Evolutionary conservation across 768 basidiomycete species (phyloP), one percentile per base, ranked within the genome.

Genomic region (Boletus speciosus): DNA sequence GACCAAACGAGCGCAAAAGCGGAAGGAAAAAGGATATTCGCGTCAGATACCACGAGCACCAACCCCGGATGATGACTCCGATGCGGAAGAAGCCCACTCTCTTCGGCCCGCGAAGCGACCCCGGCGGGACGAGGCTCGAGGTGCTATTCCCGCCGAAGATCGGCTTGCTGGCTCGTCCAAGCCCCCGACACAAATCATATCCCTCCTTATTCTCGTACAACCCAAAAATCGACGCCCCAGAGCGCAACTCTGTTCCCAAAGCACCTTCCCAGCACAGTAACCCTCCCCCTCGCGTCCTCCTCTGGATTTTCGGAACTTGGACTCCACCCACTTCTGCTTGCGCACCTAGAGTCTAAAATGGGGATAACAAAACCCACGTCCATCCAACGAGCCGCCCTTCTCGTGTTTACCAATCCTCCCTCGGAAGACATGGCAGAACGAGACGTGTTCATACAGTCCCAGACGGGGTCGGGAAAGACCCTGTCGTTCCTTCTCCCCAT

Each of bases 401-500:
- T 81, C 6, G 70, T 85, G n/a, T 77, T 98, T 40, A 78, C 90
- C 4, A 72, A 68, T 37, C 62, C 71, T 9, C 55, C 66, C 9
- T 69, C 76, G 0, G 60, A 71, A 27, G 74, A 68, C 57, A 72
- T 71, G 55, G 57, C 61, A 45, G 73, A 74, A 46, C 78, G 88
- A 55, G 93, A 96, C 70, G 82, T 90, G 14, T 95, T 97, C 70
- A 90, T 98, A 52, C 95, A 97, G 70, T 91, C 93, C 12, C 94
- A 98, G 68, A 98, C 96, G 9, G 96, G 96, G 51, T 98, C 95
- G 0, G 96, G 96, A 66, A 98, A 98, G 73, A 98, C 95, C 0
- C 74, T 98, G 23, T 82, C 94, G 4, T 98, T 90, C 75, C 81
- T 98, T 23, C 82, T 98, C 11, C 96, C 96, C 27, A 93, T 98